A percentile compares a stretch with the other conserved stretches of the same genome.
Conservation (phyloP, 352 stramenopile genomes). For the Pythium rishiriense region DNA sequence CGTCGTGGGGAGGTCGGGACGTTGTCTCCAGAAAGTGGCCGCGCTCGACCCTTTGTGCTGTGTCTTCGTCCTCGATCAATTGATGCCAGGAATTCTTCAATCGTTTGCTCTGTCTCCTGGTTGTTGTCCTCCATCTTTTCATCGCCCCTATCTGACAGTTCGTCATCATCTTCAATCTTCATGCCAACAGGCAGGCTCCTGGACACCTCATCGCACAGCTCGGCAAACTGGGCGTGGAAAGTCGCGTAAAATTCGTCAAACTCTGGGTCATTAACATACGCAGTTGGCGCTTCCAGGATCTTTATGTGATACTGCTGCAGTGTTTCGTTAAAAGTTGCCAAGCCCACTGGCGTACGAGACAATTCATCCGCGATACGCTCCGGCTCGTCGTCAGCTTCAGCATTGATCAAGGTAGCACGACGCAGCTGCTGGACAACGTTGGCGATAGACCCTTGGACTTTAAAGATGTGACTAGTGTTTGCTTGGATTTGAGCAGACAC, state of each 20-base stretch:
- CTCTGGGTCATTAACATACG: constrained; percentile 7
- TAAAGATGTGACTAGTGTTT: constrained; percentile 48
- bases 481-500: constrained; percentile 45
- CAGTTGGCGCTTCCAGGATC: constrained; percentile 14
- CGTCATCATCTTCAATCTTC: not conserved
- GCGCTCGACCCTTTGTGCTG: not conserved
- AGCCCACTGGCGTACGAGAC: not conserved
- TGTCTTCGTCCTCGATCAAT: constrained; percentile 2
- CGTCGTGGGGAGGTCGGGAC: not conserved
- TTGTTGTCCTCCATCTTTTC: not conserved
- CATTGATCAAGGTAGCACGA: not conserved
- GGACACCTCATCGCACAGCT: constrained; percentile 35
- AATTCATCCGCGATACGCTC: not conserved
- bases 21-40: not conserved
- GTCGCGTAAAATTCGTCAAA: constrained; percentile 31
- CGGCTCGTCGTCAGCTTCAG: not conserved
- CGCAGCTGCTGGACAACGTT: constrained; percentile 35
- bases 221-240: constrained; percentile 36
- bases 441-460: constrained; percentile 42
- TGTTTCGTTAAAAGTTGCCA: constrained; percentile 15
- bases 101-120: constrained; percentile 11
- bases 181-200: constrained; percentile 20
- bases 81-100: constrained; percentile 26
- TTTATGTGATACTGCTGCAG: constrained; percentile 35
- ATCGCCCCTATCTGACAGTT: not conserved